A percentile compares a stretch with the other conserved stretches of the same genome.
Conservation (phyloP, 1,139 yeast genomes). For the Kluyveromyces sp. region DNA sequence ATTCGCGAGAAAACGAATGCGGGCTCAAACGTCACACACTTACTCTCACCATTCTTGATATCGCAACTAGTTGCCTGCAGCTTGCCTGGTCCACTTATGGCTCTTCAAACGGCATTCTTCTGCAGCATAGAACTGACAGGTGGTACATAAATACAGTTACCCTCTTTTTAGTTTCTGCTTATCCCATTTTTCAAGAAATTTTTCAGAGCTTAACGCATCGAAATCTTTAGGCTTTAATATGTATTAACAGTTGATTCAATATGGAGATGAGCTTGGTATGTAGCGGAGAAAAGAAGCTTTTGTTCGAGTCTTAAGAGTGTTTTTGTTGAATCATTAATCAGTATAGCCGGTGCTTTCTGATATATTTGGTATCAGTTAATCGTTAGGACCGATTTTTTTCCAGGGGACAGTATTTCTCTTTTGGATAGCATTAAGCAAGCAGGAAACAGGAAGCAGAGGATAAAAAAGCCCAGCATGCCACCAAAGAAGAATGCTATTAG, state of each 20-base stretch:
- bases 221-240: neutral
- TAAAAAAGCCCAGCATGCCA: slow-evolving; percentile 36
- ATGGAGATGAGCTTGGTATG: neutral
- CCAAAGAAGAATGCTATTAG: slow-evolving; percentile 48
- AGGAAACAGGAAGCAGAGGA: neutral
- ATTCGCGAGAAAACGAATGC: no score
- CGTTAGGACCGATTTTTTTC: neutral
- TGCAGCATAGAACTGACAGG: no score
- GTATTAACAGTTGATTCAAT: neutral
- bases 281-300: neutral
- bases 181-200: neutral
- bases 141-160: no score
- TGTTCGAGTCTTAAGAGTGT: neutral
- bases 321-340: no score
- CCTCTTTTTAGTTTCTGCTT: neutral
- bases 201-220: neutral
- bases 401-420: neutral
- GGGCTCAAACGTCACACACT: no score
- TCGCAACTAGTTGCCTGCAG: no score
- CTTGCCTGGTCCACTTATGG: no score
- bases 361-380: neutral
- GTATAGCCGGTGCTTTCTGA: neutral
- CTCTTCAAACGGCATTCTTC: no score
- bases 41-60: no score
- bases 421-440: no score